A percentile compares a stretch with the other conserved stretches of the same genome.
Conservation (phyloP, 2,329 filamentous ascomycete genomes). For the Alternaria rosae region DNA sequence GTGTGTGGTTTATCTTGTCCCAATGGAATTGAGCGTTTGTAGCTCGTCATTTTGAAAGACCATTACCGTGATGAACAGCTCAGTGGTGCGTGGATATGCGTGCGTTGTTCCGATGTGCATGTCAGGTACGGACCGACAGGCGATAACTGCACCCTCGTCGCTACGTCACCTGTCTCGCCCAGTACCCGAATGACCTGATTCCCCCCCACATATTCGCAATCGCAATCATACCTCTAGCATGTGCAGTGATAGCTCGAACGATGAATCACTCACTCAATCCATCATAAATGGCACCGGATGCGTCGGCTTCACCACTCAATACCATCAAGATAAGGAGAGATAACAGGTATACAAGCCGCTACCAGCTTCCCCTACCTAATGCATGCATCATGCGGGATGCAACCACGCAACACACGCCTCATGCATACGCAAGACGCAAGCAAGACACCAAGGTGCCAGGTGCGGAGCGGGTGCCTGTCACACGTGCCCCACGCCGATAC, state of each 20-base stretch:
- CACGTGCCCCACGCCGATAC: conserved; percentile 18
- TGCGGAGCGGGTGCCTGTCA: conserved; percentile 14
- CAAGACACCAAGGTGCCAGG: not conserved
- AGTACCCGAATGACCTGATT: not conserved
- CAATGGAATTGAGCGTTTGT: not conserved
- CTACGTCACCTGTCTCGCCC: not conserved
- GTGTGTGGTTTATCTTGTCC: not conserved
- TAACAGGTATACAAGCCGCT: not conserved
- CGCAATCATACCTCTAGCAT: not conserved
- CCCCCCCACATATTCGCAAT: not conserved
- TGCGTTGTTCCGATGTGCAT: not conserved
- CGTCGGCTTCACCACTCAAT: not conserved
- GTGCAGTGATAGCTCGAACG: not conserved
- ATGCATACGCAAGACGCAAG: not conserved
- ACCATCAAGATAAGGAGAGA: not conserved
- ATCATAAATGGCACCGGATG: not conserved
- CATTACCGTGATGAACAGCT: not conserved
- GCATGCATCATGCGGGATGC: not conserved
- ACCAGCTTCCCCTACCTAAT: too few species aligned
- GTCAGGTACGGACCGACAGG: not conserved
- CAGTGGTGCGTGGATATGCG: not conserved
- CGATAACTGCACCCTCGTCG: not conserved
- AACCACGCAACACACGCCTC: not conserved
- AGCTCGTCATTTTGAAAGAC: not conserved
- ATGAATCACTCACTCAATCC: not conserved